Evolutionary conservation across 768 basidiomycete genomes (phyloP).

Genomic region (Tubosaeta sp.): DNA sequence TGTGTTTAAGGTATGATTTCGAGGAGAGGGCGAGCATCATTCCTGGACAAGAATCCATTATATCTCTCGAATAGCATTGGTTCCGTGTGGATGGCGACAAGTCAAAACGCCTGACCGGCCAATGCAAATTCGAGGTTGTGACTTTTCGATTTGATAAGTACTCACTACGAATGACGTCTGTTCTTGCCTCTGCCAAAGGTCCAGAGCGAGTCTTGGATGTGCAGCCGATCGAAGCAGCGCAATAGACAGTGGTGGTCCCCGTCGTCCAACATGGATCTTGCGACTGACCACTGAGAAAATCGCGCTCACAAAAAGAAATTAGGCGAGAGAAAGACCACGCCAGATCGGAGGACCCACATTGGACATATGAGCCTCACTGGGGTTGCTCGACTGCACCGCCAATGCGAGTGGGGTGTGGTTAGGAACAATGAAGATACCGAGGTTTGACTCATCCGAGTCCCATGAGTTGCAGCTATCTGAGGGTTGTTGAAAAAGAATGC

Average conservation of each 20-base stretch:
- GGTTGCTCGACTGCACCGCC: conserved; percentile 47
- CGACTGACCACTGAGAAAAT: conserved; percentile 7
- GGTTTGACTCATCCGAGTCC: conserved; percentile 67
- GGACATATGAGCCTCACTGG: too few relatives aligned
- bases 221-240: too few relatives aligned
- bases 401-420: conserved; percentile 65
- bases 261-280: conserved; percentile 16
- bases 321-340: conserved; percentile 12
- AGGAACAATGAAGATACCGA: conserved; percentile 55
- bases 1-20: too few relatives aligned
- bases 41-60: too few relatives aligned
- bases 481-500: conserved; percentile 49
- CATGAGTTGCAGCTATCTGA: conserved; percentile 49
- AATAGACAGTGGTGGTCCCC: conserved; percentile 16
- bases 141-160: too few relatives aligned
- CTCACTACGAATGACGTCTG: conserved; percentile 16
- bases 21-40: too few relatives aligned
- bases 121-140: too few relatives aligned
- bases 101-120: too few relatives aligned
- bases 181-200: conserved; percentile 27
- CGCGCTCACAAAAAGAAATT: conserved; percentile 7
- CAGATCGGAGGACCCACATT: conserved; percentile 36
- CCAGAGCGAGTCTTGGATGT: conserved; percentile 8
- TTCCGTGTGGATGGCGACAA: too few relatives aligned
- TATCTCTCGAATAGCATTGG: too few relatives aligned